A percentile compares a stretch with the other conserved stretches of the same genome.
Conservation (phyloP, 257 asterid species). For the Solanum sejunctum region DNA sequence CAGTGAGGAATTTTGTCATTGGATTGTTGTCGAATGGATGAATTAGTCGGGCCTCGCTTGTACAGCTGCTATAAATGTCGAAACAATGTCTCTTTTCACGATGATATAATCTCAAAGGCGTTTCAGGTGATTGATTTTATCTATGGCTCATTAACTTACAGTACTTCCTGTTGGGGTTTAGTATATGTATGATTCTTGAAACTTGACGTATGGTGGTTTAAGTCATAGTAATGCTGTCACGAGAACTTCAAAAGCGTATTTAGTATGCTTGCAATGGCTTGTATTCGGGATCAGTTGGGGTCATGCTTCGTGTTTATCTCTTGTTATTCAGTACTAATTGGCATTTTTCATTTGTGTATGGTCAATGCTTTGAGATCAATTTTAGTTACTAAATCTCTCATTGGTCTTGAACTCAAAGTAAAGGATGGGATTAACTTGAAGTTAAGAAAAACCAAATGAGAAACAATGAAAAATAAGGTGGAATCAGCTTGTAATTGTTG, state of each 20-base stretch:
- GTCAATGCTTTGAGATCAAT: neutral
- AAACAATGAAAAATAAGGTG: neutral
- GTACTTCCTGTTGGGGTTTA: neutral
- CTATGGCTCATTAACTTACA: neutral
- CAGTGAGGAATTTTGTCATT: neutral
- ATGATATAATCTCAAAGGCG: slow-evolving; percentile 31
- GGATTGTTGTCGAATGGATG: slow-evolving; percentile 36
- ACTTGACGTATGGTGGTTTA: neutral
- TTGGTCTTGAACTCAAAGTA: neutral
- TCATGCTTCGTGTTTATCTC: neutral
- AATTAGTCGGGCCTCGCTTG: slow-evolving; percentile 63
- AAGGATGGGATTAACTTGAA: neutral
- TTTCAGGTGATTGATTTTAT: slow-evolving; percentile 21
- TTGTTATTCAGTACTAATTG: neutral
- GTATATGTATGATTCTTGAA: neutral
- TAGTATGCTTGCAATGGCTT: neutral
- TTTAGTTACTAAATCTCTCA: neutral
- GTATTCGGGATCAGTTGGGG: neutral
- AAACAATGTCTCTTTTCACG: slow-evolving; percentile 64
- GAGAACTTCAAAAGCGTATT: neutral
- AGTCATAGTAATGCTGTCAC: neutral
- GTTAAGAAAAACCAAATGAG: neutral
- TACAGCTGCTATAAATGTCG: slow-evolving; percentile 82
- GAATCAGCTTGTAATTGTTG: neutral
- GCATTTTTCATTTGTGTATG: neutral